These are phyloP conservation scores for Bidens hawaiensis DNA, from an alignment of 140 eudicot species.

Conservation along the genomic window DNA sequence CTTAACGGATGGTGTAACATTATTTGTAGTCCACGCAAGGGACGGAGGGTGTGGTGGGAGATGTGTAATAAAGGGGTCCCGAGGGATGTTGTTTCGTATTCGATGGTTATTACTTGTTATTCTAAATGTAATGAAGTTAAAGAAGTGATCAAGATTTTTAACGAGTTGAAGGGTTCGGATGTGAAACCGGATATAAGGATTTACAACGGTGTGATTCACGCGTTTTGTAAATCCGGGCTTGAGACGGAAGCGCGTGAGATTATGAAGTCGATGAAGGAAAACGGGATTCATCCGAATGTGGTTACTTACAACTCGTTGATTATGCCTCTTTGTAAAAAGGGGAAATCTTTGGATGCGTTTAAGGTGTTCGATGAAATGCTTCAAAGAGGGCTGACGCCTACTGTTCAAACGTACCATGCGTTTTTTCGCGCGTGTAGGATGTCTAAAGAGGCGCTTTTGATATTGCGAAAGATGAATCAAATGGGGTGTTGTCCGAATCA, in stretches of 20 bases:
- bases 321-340: conserved; percentile 63
- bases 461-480: conserved; percentile 53
- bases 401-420: conserved; percentile 76
- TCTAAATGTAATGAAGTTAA: conserved; percentile 46
- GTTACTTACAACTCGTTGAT: conserved; percentile 75
- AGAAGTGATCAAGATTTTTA: conserved; percentile 56
- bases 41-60: conserved; percentile 73
- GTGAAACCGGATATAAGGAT: conserved; percentile 66
- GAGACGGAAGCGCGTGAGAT: conserved; percentile 54
- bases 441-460: conserved; percentile 52
- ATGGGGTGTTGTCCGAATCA: conserved; percentile 58
- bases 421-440: conserved; percentile 54
- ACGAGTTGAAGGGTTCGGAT: conserved; percentile 48
- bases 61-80: conserved; percentile 49
- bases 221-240: conserved; percentile 65
- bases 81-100: conserved; percentile 59
- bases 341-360: conserved; percentile 38
- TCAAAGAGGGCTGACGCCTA: conserved; percentile 55
- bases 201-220: conserved; percentile 70
- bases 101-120: conserved; percentile 60
- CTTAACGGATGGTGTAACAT: conserved; percentile 90
- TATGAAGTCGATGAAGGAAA: conserved; percentile 65
- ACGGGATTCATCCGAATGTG: conserved; percentile 50
- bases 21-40: conserved; percentile 55
- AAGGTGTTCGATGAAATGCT: conserved; percentile 60